These are phyloP conservation scores for Monosporascus sp. DNA, from an alignment of 2,329 filamentous ascomycete species.

Conservation along the genomic window DNA sequence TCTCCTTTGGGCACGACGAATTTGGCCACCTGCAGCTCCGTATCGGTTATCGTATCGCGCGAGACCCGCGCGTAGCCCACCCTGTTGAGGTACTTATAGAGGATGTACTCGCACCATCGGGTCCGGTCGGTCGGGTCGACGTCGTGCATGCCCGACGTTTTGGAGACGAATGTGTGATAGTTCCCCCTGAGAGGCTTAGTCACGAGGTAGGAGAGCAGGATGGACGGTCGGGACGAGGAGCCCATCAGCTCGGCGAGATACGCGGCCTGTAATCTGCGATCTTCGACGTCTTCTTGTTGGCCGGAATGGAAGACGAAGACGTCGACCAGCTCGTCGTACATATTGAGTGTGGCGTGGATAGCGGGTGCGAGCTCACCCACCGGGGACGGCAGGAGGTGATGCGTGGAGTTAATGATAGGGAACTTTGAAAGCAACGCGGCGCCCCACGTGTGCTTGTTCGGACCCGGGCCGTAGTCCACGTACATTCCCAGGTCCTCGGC, in stretches of 20 bases:
- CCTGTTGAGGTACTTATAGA: slow-evolving; percentile 83
- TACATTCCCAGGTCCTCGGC: slow-evolving; percentile 98
- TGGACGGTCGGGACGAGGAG: slow-evolving; percentile 68
- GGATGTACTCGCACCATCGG: slow-evolving; percentile 97
- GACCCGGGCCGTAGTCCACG: slow-evolving; percentile 92
- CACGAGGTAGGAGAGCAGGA: slow-evolving; percentile 88
- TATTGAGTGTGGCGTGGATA: slow-evolving; percentile 92
- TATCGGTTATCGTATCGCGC: slow-evolving; percentile 89
- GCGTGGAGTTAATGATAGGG: slow-evolving; percentile 93
- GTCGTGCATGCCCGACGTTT: slow-evolving; percentile 86
- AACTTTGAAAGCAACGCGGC: slow-evolving; percentile 91
- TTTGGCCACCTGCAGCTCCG: slow-evolving; percentile 93
- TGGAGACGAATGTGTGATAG: slow-evolving; percentile 91
- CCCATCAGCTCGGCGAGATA: slow-evolving; percentile 90
- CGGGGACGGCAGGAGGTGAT: slow-evolving; percentile 88
- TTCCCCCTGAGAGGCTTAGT: slow-evolving; percentile 88
- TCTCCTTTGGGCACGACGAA: slow-evolving; percentile 75
- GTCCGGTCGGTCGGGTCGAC: slow-evolving; percentile 93
- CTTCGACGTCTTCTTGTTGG: slow-evolving; percentile 93
- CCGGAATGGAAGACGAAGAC: slow-evolving; percentile 98
- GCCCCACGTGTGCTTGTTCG: slow-evolving; percentile 99
- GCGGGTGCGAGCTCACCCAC: slow-evolving; percentile 93
- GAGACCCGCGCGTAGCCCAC: slow-evolving; percentile 87
- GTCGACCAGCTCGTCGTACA: slow-evolving; percentile 84
- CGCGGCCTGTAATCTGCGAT: slow-evolving; percentile 77